Conservation (phyloP, 2,329 filamentous ascomycete genomes). For the Aspergillus sp. region DNA sequence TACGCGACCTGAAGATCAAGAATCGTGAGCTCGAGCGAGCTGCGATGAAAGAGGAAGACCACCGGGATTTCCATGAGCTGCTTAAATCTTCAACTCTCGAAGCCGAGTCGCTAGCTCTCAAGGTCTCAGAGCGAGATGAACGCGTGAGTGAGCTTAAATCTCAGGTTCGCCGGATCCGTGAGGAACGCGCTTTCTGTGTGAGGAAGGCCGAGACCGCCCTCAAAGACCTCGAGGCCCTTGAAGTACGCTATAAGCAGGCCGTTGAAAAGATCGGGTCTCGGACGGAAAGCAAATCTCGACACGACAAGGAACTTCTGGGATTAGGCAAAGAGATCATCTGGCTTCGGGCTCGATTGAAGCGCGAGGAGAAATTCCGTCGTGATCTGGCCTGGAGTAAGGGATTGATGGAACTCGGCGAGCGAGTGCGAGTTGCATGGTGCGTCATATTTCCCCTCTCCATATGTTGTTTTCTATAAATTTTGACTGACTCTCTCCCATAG, state of each 20-base stretch:
- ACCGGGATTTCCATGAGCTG: constrained; percentile 46
- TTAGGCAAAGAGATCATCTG: constrained; percentile 88
- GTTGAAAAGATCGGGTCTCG: constrained; percentile 47
- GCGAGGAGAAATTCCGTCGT: constrained; percentile 76
- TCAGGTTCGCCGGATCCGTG: constrained; percentile 64
- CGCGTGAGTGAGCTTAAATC: constrained; percentile 55
- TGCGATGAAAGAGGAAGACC: constrained; percentile 43
- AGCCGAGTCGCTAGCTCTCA: constrained; percentile 68
- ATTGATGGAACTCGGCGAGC: constrained; percentile 78
- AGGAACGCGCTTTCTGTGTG: constrained; percentile 44
- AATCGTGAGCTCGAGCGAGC: constrained; percentile 54
- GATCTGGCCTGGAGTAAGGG: constrained; percentile 85
- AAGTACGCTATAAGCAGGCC: constrained; percentile 64
- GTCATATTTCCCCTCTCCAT: constrained; percentile 40
- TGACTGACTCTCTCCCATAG: constrained; percentile 51
- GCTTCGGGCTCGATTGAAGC: constrained; percentile 75
- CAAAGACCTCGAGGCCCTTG: constrained; percentile 47
- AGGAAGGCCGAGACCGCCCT: constrained; percentile 41
- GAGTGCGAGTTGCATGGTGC: constrained; percentile 69
- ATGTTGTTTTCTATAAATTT: constrained; percentile 10
- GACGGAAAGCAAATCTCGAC: constrained; percentile 44
- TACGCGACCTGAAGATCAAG: constrained; percentile 56
- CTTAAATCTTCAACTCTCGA: constrained; percentile 50
- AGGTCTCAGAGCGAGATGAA: constrained; percentile 67
- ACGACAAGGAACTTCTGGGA: constrained; percentile 71